phyloP scores from a whole-genome alignment of 176 grass and related monocot species.

The Paspalum vaginatum region DNA sequence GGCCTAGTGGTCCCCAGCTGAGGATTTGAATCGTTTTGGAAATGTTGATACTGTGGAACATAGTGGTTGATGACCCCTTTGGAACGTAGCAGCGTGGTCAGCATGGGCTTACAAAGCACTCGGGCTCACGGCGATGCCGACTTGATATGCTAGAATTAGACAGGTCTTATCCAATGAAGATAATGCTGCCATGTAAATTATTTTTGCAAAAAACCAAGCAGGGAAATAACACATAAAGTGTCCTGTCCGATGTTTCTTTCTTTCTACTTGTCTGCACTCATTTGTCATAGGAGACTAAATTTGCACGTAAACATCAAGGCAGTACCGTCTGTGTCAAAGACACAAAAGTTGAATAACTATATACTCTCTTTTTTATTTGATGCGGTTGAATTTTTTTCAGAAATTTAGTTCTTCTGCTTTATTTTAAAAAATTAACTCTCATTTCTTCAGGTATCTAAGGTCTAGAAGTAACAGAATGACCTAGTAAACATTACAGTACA shows the following conservation, averaged over 20 bases:
- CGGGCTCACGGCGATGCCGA: slow-evolving; percentile 27
- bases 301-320: not conserved
- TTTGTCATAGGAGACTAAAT: not conserved
- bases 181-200: not conserved
- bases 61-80: slow-evolving; percentile 43
- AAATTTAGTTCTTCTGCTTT: too few relatives aligned
- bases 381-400: too few relatives aligned
- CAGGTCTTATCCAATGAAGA: slow-evolving; percentile 34
- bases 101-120: slow-evolving; percentile 43
- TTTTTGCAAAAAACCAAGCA: not conserved
- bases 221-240: not conserved
- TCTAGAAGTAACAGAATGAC: too few relatives aligned
- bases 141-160: slow-evolving; percentile 10
- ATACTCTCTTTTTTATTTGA: too few relatives aligned
- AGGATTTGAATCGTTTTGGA: slow-evolving; percentile 23
- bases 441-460: too few relatives aligned
- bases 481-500: too few relatives aligned
- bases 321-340: too few relatives aligned
- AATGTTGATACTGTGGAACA: slow-evolving; percentile 31
- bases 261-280: not conserved
- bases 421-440: too few relatives aligned
- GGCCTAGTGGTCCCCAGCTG: not conserved
- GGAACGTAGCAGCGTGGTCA: slow-evolving; percentile 46
- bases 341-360: too few relatives aligned
- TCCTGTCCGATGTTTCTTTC: not conserved